Percentiles rank a stretch among this genome's conserved stretches.
These are phyloP conservation scores for Gnetum montanum DNA, from an alignment of 75 land plant genomes.

Conservation along the genomic window DNA sequence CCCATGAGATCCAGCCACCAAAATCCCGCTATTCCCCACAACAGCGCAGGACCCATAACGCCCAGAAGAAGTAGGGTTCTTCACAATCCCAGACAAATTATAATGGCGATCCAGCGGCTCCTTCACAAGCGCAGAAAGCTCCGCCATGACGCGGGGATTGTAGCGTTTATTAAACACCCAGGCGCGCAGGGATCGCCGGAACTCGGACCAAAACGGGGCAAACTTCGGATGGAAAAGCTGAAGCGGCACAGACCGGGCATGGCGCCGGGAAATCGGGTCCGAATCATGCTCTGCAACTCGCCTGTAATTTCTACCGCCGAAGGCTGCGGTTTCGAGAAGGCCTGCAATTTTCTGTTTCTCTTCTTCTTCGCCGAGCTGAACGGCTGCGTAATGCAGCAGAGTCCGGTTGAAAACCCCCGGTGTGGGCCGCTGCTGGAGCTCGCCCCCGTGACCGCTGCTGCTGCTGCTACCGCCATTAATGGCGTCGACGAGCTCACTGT, in stretches of 20 bases:
- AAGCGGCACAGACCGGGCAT: slow-evolving; percentile 15
- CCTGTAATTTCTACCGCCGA: slow-evolving; percentile 1
- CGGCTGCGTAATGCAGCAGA: slow-evolving; percentile 20
- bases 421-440: neutral
- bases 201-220: slow-evolving; percentile 36
- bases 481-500: neutral
- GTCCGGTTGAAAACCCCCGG: slow-evolving; percentile 20
- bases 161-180: slow-evolving; percentile 41
- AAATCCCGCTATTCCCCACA: slow-evolving; percentile 89
- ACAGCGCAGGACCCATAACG: slow-evolving; percentile 59
- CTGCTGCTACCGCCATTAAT: too few relatives aligned
- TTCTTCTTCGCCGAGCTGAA: slow-evolving; percentile 18
- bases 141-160: slow-evolving; percentile 41
- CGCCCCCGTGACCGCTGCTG: too few relatives aligned
- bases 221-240: slow-evolving; percentile 21
- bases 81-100: neutral
- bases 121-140: slow-evolving; percentile 24
- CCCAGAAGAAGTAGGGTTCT: neutral
- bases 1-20: slow-evolving; percentile 43
- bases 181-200: slow-evolving; percentile 22
- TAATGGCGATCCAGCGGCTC: slow-evolving; percentile 32
- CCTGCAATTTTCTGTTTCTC: slow-evolving; percentile 19
- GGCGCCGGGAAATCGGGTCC: slow-evolving; percentile 11
- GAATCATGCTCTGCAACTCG: slow-evolving; percentile 7
- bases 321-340: slow-evolving; percentile 13